Evolutionary conservation across 768 basidiomycete species (phyloP), one percentile per base, ranked within the genome.

Genomic region (Hygrophorus pudorinus): DNA sequence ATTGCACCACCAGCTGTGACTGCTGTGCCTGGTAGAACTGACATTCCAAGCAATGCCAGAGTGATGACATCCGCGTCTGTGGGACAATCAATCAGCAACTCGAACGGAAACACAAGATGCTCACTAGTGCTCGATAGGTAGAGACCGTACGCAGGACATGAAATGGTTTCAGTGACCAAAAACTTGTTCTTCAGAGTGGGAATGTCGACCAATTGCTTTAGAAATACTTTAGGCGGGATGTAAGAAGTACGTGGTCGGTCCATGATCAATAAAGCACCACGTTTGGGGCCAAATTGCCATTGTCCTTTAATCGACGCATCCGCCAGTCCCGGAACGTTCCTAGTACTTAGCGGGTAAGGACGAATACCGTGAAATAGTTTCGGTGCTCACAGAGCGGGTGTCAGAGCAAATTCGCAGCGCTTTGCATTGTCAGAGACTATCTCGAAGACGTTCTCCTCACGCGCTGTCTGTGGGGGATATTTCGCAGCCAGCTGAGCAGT

Each of bases 231-330:
- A 1, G 1, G 35, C 0, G 48, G 46, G 31, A 61, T 24, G 17
- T 51, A 51, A 2, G 44, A 45, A 27, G 44, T 56, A 9, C 55
- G 59, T 5, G 65, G 64, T 11, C 27, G 45, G 34, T 50, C 49
- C 62, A 66, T 66, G 49, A 64, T 49, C 6, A 66, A 47, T 24
- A 67, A 45, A n/a, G 65, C 65, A 2, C 58, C 62, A 1, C 59
- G 61, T 37, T 50, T 56, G 13, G 14, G 42, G 5, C 56, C 55
- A 45, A 65, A 66, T 30, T 60, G 54, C 64, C 64, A 66, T 20
- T 56, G 53, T 3, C 58, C 64, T 33, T 60, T 60, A 48, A 67
- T 20, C 14, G 62, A 55, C 0, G 61, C 62, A 6, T 46, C 54
- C 0, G 52, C 61, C 31, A 66, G 13, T 2, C 59, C 61, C 2